Evolutionary conservation across 495 filamentous ascomycete genomes (phyloP).

Genomic region (Penicillium herquei): DNA sequence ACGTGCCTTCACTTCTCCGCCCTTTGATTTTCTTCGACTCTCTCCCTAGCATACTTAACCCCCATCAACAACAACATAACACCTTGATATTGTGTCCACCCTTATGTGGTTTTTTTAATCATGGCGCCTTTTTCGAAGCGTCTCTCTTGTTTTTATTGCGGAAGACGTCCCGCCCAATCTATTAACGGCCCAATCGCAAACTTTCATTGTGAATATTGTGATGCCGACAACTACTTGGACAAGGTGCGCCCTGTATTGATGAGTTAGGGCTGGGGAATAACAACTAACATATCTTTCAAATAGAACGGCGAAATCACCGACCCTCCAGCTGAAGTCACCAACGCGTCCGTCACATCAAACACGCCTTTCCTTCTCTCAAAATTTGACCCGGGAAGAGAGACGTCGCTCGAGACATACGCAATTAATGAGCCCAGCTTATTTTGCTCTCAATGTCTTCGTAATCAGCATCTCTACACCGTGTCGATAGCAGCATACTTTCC

Average conservation of each 20-base stretch:
- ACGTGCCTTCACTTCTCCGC: conserved; percentile 32
- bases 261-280: background rate
- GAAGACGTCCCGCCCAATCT: conserved; percentile 54
- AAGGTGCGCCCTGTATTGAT: conserved; percentile 35
- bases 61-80: background rate
- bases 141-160: conserved; percentile 77
- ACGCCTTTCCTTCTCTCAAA: conserved; percentile 33
- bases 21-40: conserved; percentile 26
- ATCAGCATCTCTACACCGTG: conserved; percentile 72
- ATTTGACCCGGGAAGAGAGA: background rate
- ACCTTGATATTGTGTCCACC: background rate
- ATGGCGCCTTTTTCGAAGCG: conserved; percentile 52
- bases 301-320: conserved; percentile 81
- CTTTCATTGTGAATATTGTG: conserved; percentile 72
- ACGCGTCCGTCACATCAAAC: conserved; percentile 29
- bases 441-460: conserved; percentile 74
- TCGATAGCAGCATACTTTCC: conserved; percentile 70
- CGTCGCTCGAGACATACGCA: no score
- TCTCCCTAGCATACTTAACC: background rate
- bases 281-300: background rate
- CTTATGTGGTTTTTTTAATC: conserved; percentile 29
- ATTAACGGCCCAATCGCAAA: conserved; percentile 51
- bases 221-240: conserved; percentile 81
- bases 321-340: conserved; percentile 62
- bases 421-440: conserved; percentile 56